phyloP scores from a whole-genome alignment of 192 early-diverging fungal genomes.

The Coemansia sp. region DNA sequence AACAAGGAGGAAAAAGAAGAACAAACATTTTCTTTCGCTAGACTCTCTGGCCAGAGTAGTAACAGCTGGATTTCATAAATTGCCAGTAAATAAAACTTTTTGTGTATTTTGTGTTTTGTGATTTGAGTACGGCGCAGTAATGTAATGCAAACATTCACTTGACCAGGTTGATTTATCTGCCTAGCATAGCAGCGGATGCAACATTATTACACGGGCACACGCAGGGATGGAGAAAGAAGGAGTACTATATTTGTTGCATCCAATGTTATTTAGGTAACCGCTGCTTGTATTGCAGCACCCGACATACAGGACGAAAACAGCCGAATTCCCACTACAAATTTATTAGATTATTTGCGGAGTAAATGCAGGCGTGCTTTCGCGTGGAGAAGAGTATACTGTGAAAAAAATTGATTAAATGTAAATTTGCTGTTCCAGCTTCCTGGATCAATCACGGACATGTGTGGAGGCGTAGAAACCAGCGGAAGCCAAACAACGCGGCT shows the following conservation, averaged over 20 bases:
- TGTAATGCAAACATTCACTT: constrained; percentile 2
- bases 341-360: neutral
- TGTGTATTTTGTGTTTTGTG: neutral
- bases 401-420: too few relatives aligned
- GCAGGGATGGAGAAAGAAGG: neutral
- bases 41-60: neutral
- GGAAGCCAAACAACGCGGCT: too few relatives aligned
- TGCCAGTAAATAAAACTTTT: neutral
- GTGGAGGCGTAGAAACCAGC: too few relatives aligned
- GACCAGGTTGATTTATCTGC: neutral
- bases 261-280: neutral
- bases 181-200: neutral
- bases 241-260: neutral
- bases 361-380: too few relatives aligned
- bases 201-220: neutral
- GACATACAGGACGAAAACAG: neutral
- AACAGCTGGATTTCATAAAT: neutral
- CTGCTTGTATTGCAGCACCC: neutral
- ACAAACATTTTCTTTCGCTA: neutral
- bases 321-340: neutral
- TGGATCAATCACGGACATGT: too few relatives aligned
- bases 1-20: constrained; percentile 5
- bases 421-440: too few relatives aligned
- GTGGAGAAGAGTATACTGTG: too few relatives aligned
- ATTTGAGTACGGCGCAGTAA: neutral